Conservation (phyloP, 352 stramenopile species). For the Pythium monospermum region DNA sequence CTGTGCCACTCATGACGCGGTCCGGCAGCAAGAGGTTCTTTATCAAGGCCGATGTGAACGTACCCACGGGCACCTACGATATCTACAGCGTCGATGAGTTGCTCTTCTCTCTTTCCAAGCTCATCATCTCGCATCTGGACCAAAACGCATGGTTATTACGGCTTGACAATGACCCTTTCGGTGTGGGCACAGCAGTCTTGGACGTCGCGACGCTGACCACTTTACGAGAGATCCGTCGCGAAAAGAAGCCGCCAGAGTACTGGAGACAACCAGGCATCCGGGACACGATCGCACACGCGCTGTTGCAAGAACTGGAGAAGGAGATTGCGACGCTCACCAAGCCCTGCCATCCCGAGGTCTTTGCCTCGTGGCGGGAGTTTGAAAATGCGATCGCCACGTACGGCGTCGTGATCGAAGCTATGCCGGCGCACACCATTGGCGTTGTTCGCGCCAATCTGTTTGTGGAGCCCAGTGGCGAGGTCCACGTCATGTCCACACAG, state of each 20-base stretch:
- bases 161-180: conserved; percentile 75
- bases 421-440: conserved; percentile 34
- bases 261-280: conserved; percentile 63
- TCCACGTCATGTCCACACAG: conserved; percentile 69
- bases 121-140: conserved; percentile 82
- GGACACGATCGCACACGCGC: conserved; percentile 44
- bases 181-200: conserved; percentile 51
- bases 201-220: conserved; percentile 56
- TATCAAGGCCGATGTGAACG: conserved; percentile 81
- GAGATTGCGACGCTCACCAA: conserved; percentile 23
- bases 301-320: conserved; percentile 57
- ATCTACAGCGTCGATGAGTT: conserved; percentile 88
- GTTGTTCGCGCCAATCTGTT: conserved; percentile 75
- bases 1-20: conserved; percentile 56
- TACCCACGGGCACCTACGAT: conserved; percentile 82
- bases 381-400: conserved; percentile 48
- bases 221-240: conserved; percentile 56
- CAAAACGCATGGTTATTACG: conserved; percentile 74
- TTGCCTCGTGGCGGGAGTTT: conserved; percentile 59
- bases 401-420: conserved; percentile 78
- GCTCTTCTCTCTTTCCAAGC: conserved; percentile 73
- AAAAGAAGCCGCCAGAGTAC: conserved; percentile 59
- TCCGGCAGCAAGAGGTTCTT: conserved; percentile 81
- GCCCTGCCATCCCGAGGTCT: conserved; percentile 41
- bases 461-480: conserved; percentile 58